A percentile compares a stretch with the other conserved stretches of the same genome.
Conservation (phyloP, 768 basidiomycete genomes). For the Leccinum rimulosum region DNA sequence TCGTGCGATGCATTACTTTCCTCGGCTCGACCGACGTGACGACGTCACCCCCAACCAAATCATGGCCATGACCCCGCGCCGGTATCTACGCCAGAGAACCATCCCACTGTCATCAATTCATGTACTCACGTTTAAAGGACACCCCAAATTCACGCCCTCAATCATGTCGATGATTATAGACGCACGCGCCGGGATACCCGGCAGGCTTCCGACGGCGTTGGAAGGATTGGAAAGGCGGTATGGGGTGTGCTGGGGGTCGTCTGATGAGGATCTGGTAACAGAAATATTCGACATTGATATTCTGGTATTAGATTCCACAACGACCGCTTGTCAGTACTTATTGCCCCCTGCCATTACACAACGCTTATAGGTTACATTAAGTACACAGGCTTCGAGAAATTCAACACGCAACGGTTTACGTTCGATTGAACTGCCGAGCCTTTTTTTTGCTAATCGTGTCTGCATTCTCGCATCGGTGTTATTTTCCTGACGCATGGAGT, state of each 20-base stretch:
- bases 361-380: no score
- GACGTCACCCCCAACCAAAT: background rate
- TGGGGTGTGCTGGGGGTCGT: constrained; percentile 46
- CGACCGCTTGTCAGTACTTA: no score
- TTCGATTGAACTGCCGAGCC: no score
- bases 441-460: background rate
- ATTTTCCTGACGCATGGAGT: background rate
- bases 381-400: no score
- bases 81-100: background rate
- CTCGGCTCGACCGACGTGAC: no score
- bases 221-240: constrained; percentile 39
- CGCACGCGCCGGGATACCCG: constrained; percentile 51
- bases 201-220: constrained; percentile 44
- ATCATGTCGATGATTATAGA: constrained; percentile 57
- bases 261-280: constrained; percentile 5
- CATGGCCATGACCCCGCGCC: background rate
- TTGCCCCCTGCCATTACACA: no score
- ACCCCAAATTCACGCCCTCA: constrained; percentile 80
- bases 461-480: background rate
- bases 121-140: constrained; percentile 83
- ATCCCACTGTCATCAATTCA: constrained; percentile 51
- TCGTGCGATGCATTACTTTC: no score
- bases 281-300: no score
- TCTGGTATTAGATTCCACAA: no score
- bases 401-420: no score